Base-by-base conservation (phyloP, 192 early-diverging fungal genomes). In the Umbelopsis sp. region DNA sequence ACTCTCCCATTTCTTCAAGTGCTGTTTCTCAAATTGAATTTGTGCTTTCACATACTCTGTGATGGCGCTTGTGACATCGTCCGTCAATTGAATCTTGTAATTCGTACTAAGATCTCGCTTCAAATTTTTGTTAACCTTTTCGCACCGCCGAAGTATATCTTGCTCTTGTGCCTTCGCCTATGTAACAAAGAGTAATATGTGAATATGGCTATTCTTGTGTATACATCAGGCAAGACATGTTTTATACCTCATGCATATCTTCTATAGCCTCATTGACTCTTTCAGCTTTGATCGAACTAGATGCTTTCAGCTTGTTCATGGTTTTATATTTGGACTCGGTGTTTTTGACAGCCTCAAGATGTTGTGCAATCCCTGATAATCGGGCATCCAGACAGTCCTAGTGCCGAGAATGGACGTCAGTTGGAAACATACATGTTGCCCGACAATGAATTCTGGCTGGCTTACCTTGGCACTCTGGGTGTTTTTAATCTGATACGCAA, bases 191-290 rank as follows among this genome's bases (percentile, higher is more conserved):
- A 10, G 4, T 52, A 3, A 53, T 11, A 41, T 41, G 38, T 41
- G 2, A 41, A 11, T 41, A 41, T 11, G 1, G 7, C 38, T 11
- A 4, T 41, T n/a, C 24, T 26, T 1, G 14, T 12, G 11, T 26
- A 11, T n/a, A 9, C 26, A 26, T 0, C 14, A 62, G 1, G 16
- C 6, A 12, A 14, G 56, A 0, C 32, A 62, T 2, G 34, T 26
- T 11, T 26, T 26, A 53, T 34, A 62, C 56, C 56, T 62, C 56
- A 8, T 62, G 56, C 56, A 62, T 62, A n/a, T 62, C 56, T n/a
- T 62, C 56, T 34, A 62, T 62, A 3, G 56, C 56, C 4, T 62
- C 56, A 16, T 62, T 62, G 9, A 62, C 56, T n/a, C 16, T 29
- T 0, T 36, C 56, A 32, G 56, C 17, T 32, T 34, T 62, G 26